phyloP scores from a whole-genome alignment of 2,329 filamentous ascomycete species.

The Colletotrichum siamense region DNA sequence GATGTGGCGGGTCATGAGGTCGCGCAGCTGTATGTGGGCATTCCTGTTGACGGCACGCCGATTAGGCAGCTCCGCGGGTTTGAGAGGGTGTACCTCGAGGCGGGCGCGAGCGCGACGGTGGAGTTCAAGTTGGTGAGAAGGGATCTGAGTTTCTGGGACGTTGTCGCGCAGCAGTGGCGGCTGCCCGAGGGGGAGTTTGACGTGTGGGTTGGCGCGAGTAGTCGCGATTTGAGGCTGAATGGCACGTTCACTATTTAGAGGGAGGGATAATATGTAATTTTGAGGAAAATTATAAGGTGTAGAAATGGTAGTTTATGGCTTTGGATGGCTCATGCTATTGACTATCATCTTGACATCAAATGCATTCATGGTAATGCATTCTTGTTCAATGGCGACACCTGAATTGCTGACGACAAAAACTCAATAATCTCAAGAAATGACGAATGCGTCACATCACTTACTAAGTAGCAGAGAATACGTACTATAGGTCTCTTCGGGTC shows the following conservation, averaged over 20 bases:
- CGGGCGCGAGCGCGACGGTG: constrained; percentile 41
- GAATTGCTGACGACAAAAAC: too few species aligned
- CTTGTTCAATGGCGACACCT: too few species aligned
- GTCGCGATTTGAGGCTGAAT: constrained; percentile 33
- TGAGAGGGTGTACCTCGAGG: constrained; percentile 48
- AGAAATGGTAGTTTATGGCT: not conserved
- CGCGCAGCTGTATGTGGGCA: constrained; percentile 60
- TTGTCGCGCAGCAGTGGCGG: constrained; percentile 53
- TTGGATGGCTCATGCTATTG: not conserved
- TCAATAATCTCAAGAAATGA: not conserved
- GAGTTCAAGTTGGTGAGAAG: constrained; percentile 48
- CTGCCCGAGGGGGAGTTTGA: constrained; percentile 39
- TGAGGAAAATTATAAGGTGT: rapidly evolving
- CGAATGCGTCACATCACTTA: not conserved
- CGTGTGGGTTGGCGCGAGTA: constrained; percentile 1
- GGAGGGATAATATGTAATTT: not conserved
- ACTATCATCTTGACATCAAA: not conserved
- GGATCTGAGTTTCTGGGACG: constrained; percentile 58
- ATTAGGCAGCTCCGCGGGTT: constrained; percentile 48
- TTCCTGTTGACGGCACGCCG: constrained; percentile 36
- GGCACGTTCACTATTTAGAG: constrained; percentile 32
- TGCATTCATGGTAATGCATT: too few species aligned
- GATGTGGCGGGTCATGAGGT: constrained; percentile 67
- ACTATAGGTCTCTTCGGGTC: too few species aligned
- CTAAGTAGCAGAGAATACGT: too few species aligned